Evolutionary conservation across 805 yeast genomes (phyloP), one percentile per base, ranked within the genome.

Genomic region (Candida nemodendra): DNA sequence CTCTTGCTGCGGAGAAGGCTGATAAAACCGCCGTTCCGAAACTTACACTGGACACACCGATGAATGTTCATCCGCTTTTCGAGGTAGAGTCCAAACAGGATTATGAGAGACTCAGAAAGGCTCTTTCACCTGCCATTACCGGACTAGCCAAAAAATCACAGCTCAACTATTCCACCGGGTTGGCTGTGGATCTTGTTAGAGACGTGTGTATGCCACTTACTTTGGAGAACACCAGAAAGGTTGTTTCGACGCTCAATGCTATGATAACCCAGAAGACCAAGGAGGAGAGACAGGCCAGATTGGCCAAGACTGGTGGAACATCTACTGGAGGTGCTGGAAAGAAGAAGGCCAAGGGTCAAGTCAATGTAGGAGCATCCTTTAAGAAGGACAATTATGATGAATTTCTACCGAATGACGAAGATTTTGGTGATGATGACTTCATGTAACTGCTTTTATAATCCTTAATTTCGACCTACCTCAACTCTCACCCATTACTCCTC

Each of bases 311-410:
- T 38, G 91, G 93, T 45, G 93, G 91, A 48, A 84, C 95, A 18
- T 78, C 91, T 27, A 77, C 87, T 17, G 95, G 95, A 54, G 96
- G 96, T 60, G 93, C 95, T 26, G 95, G 95, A 65, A 89, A 90
- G 76, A 84, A 84, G 78, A 91, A 90, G 78, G 96, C 88, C 41
- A 84, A 84, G 65, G 83, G 86, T 40, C 74, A 79, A 39, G 83
- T 87, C 30, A 83, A 81, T 60, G 70, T 84, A 36, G 78, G 77
- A 33, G 59, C 66, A 23, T 59, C 65, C 4, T 73, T 73, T 65
- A 84, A 81, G 72, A 82, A 83, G 64, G 88, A 81, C 54, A 69
- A 68, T 35, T 71, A 72, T 27, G 79, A 78, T 48, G 85, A 74
- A 40, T 71, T 69, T 52, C 36, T 51, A 38, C 45, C 46, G 13